Conservation (phyloP, 2,329 filamentous ascomycete genomes). For the Blumeriella jaapii region DNA sequence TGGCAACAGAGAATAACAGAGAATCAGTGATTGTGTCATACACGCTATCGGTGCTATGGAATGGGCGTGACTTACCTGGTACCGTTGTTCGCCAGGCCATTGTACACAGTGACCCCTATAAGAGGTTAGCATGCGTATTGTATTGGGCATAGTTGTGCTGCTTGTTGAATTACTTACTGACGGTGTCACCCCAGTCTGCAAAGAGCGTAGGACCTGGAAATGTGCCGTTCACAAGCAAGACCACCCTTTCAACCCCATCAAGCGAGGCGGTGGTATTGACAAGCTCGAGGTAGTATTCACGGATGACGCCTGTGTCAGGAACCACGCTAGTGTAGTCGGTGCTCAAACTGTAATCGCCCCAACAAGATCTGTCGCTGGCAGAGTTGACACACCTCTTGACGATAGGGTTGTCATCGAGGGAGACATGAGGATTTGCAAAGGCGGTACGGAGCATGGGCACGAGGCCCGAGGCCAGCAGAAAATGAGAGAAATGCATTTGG, state of each 20-base stretch:
- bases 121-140: constrained; percentile 4
- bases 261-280: constrained; percentile 21
- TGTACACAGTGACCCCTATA: constrained; percentile 25
- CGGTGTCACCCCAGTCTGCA: constrained; percentile 30
- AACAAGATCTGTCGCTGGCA: constrained; percentile 23
- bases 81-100: constrained; percentile 28
- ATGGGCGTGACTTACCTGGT: no score
- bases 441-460: constrained; percentile 10
- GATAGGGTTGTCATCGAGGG: constrained; percentile 2
- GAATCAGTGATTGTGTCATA: no score
- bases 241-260: constrained; percentile 24
- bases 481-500: constrained; percentile 9
- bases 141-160: no score
- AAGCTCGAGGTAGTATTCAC: constrained; percentile 28
- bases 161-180: constrained; percentile 23
- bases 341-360: constrained; percentile 38
- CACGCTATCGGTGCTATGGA: no score
- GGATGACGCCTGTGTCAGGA: constrained; percentile 36
- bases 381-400: constrained; percentile 16
- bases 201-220: constrained; percentile 26
- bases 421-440: constrained; percentile 8
- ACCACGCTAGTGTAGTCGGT: constrained; percentile 31
- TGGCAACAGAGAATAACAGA: no score
- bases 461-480: constrained; percentile 8
- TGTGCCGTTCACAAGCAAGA: constrained; percentile 25